phyloP scores from a whole-genome alignment of 1,284 basidiomycete species.

The Pseudozyma sp. region DNA sequence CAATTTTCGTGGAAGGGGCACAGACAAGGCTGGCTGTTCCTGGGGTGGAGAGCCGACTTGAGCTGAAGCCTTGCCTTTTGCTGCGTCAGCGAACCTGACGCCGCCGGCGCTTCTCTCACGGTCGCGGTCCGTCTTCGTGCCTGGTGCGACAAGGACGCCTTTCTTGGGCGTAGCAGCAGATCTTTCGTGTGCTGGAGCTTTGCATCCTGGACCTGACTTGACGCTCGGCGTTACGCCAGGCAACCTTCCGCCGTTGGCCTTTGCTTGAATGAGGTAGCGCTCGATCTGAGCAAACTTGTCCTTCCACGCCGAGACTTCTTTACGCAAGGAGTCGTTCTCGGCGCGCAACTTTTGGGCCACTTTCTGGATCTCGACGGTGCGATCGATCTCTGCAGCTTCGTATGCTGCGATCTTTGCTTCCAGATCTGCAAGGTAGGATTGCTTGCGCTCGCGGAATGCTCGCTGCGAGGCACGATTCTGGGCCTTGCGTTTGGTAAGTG shows the following conservation, averaged over 20 bases:
- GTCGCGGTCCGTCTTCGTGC: conserved; percentile 14
- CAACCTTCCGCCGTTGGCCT: conserved; percentile 22
- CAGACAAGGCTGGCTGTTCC: conserved; percentile 6
- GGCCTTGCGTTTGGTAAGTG: conserved; percentile 66
- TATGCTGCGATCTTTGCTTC: conserved; percentile 64
- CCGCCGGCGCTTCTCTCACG: conserved; percentile 21
- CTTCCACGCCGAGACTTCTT: conserved; percentile 41
- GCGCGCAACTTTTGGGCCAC: conserved; percentile 56
- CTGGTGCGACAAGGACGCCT: conserved; percentile 24
- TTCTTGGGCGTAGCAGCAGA: conserved; percentile 19
- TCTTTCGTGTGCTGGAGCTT: conserved; percentile 49
- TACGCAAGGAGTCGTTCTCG: conserved; percentile 52
- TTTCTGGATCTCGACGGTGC: conserved; percentile 62
- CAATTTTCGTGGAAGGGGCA: conserved; percentile 19
- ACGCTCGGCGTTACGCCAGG: conserved; percentile 17
- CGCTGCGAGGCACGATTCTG: conserved; percentile 64
- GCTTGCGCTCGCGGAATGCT: conserved; percentile 63
- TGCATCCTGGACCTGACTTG: conserved; percentile 45
- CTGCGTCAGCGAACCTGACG: conserved; percentile 28
- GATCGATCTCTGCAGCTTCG: conserved; percentile 60
- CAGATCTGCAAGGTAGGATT: conserved; percentile 55
- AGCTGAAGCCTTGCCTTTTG: neutral
- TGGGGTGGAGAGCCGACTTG: neutral
- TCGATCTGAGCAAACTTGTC: conserved; percentile 47
- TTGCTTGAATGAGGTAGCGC: conserved; percentile 17